These are phyloP conservation scores for Beauveria caledonica DNA, from an alignment of 2,329 filamentous ascomycete genomes.

Conservation along the genomic window DNA sequence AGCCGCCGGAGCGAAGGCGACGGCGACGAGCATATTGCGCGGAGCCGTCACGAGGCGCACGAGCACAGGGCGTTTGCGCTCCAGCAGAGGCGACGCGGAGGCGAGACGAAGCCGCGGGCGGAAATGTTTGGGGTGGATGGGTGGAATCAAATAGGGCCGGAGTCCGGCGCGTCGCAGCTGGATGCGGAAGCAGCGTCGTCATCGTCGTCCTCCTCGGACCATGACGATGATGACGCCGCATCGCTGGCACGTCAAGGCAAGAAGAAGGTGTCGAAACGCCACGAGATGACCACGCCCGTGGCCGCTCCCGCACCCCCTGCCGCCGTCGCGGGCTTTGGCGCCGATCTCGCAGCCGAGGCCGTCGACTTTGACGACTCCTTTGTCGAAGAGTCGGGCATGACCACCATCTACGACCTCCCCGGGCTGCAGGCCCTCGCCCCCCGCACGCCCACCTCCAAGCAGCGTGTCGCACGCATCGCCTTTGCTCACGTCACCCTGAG, in stretches of 20 bases:
- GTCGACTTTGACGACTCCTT: constrained; percentile 37
- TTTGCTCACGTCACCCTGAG: constrained; percentile 45
- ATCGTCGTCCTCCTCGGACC: too few relatives aligned
- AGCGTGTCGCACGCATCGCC: constrained; percentile 49
- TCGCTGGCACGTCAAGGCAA: neutral
- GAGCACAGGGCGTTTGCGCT: constrained; percentile 22
- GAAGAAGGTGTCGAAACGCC: neutral
- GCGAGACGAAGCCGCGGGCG: constrained; percentile 5
- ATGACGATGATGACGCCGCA: neutral
- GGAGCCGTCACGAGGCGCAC: constrained; percentile 27
- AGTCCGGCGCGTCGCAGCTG: too few relatives aligned
- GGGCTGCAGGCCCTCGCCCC: constrained; percentile 48
- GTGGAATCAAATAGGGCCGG: neutral
- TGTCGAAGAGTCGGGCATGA: constrained; percentile 52
- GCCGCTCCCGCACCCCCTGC: neutral
- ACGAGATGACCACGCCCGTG: too few relatives aligned
- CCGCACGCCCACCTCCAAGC: constrained; percentile 42
- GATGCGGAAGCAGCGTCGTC: too few relatives aligned
- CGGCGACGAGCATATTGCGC: constrained; percentile 20
- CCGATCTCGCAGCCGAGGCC: neutral
- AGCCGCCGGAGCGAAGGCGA: neutral
- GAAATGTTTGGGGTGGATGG: constrained; percentile 8
- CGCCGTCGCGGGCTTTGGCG: neutral
- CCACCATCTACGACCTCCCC: constrained; percentile 53
- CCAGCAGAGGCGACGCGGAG: constrained; percentile 15